A percentile compares a stretch with the other conserved stretches of the same genome.
Evolutionary conservation across 345 rosid genomes (phyloP).

Genomic region (Trapa incisa): DNA sequence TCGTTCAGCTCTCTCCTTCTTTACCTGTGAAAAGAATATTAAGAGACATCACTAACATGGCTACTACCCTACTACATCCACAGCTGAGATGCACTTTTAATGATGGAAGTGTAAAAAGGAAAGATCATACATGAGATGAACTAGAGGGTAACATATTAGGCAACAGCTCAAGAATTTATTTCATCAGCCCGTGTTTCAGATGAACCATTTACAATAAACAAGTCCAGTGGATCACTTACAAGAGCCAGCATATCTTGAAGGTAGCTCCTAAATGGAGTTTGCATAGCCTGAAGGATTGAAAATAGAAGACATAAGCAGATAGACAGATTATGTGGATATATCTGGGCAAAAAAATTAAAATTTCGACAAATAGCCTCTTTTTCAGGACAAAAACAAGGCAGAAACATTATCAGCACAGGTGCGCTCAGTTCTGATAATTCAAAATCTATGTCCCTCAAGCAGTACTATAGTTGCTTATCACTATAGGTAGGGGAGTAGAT

Average conservation of each 20-base stretch:
- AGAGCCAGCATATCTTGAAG: conserved; percentile 86
- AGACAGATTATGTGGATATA: not conserved
- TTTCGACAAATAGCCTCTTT: not conserved
- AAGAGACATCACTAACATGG: not conserved
- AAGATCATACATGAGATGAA: too few relatives aligned
- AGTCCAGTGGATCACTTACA: conserved; percentile 38
- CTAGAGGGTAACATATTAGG: not conserved
- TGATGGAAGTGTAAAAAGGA: too few relatives aligned
- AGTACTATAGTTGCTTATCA: not conserved
- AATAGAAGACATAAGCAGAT: not conserved
- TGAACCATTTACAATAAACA: not conserved
- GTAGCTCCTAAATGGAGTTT: conserved; percentile 91
- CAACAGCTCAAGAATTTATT: not conserved
- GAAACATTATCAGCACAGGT: not conserved
- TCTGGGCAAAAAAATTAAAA: not conserved
- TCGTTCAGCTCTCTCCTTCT: conserved; percentile 34
- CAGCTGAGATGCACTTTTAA: not conserved
- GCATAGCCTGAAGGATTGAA: conserved; percentile 44
- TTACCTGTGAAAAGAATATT: conserved; percentile 23
- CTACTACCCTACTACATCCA: not conserved
- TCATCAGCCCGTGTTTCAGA: not conserved
- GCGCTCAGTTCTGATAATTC: not conserved
- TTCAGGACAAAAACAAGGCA: not conserved
- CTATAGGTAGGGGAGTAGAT: not conserved
- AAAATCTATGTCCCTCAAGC: not conserved